A percentile compares a stretch with the other conserved stretches of the same genome.
These are phyloP conservation scores for Pythium sp. DNA, from an alignment of 352 stramenopile genomes.

Conservation along the genomic window DNA sequence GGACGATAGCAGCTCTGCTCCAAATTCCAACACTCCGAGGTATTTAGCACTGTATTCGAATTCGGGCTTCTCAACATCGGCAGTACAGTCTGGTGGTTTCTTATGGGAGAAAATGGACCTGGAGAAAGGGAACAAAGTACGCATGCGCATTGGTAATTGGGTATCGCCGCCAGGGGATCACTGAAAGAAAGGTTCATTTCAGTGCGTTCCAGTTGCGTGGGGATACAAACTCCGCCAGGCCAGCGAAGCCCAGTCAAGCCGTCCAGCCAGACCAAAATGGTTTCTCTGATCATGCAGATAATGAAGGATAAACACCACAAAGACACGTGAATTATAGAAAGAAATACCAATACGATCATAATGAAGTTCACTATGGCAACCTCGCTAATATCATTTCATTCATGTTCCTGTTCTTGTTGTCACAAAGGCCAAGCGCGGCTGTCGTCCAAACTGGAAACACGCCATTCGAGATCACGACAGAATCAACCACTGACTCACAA, in stretches of 20 bases:
- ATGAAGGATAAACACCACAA: neutral
- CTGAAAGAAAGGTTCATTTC: neutral
- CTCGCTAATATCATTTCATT: too few species aligned
- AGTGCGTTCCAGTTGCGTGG: neutral
- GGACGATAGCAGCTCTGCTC: too few species aligned
- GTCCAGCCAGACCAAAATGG: too few species aligned
- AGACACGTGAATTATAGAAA: neutral
- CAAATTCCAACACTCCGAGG: too few species aligned
- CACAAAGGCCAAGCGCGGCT: neutral
- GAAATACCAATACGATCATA: neutral
- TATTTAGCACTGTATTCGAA: neutral
- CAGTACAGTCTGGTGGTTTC: neutral
- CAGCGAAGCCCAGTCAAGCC: too few species aligned
- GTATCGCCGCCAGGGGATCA: neutral
- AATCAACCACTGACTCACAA: neutral
- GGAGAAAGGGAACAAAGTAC: neutral
- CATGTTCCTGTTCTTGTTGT: too few species aligned
- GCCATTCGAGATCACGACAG: neutral
- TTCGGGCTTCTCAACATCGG: neutral
- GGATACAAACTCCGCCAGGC: too few species aligned
- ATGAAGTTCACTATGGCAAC: neutral
- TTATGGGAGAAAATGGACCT: neutral
- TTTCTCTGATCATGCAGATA: too few species aligned
- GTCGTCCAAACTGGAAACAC: neutral
- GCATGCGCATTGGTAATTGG: too few species aligned